phyloP scores from a whole-genome alignment of 1,284 basidiomycete genomes.

The Microstroma glucosiphilum region DNA sequence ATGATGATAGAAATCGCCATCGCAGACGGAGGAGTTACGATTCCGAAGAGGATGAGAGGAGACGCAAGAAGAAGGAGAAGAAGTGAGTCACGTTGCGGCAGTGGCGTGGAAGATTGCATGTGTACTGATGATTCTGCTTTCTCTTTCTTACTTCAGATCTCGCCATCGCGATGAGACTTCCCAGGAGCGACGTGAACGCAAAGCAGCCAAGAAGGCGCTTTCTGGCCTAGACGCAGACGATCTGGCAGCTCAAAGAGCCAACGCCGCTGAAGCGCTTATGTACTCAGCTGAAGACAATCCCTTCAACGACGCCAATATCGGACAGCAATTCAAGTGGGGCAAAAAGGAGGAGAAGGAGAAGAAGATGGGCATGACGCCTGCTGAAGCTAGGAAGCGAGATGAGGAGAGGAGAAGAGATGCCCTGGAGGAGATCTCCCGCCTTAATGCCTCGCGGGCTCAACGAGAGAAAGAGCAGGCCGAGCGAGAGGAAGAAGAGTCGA shows the following conservation, averaged over 20 bases:
- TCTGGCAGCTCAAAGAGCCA: constrained; percentile 27
- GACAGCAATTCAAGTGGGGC: constrained; percentile 93
- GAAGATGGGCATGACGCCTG: constrained; percentile 73
- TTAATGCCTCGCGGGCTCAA: constrained; percentile 83
- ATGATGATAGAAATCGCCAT: constrained; percentile 6
- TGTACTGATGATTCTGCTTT: background rate
- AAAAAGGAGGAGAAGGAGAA: constrained; percentile 96
- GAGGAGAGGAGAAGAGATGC: constrained; percentile 76
- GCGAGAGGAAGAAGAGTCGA: constrained; percentile 83
- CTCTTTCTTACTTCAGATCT: background rate
- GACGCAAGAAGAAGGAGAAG: constrained; percentile 9
- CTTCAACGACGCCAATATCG: constrained; percentile 90
- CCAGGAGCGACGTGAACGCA: constrained; percentile 33
- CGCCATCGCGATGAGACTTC: constrained; percentile 26
- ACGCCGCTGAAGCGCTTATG: constrained; percentile 43
- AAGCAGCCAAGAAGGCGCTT: constrained; percentile 32
- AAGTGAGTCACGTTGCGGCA: background rate
- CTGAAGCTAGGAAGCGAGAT: constrained; percentile 75
- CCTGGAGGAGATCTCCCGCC: constrained; percentile 77
- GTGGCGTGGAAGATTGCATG: background rate
- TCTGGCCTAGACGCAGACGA: constrained; percentile 26
- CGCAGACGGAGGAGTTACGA: background rate
- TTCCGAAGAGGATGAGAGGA: constrained; percentile 10
- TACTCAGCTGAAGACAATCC: constrained; percentile 87
- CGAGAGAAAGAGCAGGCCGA: constrained; percentile 80